phyloP scores from a whole-genome alignment of 768 basidiomycete genomes.

The Mycena capillaripes region DNA sequence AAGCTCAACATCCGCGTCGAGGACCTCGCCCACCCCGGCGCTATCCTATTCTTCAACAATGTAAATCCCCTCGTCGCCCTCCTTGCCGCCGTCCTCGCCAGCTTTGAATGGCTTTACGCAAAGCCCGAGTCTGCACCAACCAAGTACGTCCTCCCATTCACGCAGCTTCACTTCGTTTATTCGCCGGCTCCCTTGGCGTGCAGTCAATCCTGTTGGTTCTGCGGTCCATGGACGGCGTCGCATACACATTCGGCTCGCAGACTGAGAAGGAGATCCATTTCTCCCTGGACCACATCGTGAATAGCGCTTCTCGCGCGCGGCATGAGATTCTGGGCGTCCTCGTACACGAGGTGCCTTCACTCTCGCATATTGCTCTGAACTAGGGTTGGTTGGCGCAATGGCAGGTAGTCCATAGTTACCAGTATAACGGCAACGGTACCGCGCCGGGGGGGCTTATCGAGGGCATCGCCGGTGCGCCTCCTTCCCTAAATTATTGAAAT shows the following conservation, averaged over 20 bases:
- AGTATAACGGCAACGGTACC: slow-evolving; percentile 71
- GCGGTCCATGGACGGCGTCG: slow-evolving; percentile 77
- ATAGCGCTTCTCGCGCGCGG: slow-evolving; percentile 53
- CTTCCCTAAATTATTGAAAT: background rate
- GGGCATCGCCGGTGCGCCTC: slow-evolving; percentile 78
- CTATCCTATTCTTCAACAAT: slow-evolving; percentile 65
- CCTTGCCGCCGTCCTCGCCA: slow-evolving; percentile 63
- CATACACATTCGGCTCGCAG: slow-evolving; percentile 70
- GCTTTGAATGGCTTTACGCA: slow-evolving; percentile 59
- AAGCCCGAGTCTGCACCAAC: slow-evolving; percentile 54
- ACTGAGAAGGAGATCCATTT: slow-evolving; percentile 82
- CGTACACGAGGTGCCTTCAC: slow-evolving; percentile 60
- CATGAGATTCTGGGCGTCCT: slow-evolving; percentile 82
- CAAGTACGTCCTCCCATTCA: slow-evolving; percentile 42
- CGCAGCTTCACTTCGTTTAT: too few relatives aligned
- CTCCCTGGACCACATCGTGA: slow-evolving; percentile 73
- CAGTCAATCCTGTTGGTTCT: slow-evolving; percentile 71
- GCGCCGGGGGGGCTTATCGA: slow-evolving; percentile 83
- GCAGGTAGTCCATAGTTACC: slow-evolving; percentile 86
- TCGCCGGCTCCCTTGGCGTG: too few relatives aligned
- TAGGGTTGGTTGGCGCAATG: slow-evolving; percentile 60
- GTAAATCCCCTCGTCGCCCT: slow-evolving; percentile 59
- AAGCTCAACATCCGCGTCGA: slow-evolving; percentile 68
- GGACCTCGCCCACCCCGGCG: slow-evolving; percentile 72
- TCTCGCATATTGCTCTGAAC: slow-evolving; percentile 44